phyloP scores from a whole-genome alignment of 1,284 basidiomycete species.

The Malassezia arunalokei region DNA sequence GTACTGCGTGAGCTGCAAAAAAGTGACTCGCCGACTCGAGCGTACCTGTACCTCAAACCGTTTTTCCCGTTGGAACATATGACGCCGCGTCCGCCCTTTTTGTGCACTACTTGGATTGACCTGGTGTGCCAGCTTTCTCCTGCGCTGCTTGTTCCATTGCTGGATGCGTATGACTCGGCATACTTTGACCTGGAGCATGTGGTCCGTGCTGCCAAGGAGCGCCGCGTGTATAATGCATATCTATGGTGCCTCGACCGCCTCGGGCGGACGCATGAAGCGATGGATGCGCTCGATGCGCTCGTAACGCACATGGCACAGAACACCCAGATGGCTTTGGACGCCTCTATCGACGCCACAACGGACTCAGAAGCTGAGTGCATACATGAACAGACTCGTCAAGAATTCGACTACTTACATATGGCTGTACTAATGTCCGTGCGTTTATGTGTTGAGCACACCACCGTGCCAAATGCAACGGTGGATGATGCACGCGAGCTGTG shows the following conservation, averaged over 20 bases:
- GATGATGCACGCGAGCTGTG: constrained; percentile 67
- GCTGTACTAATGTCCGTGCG: constrained; percentile 25
- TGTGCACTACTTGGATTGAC: constrained; percentile 12
- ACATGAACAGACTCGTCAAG: background rate
- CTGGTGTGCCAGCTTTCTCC: constrained; percentile 52
- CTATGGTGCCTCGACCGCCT: constrained; percentile 67
- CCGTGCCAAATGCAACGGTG: constrained; percentile 18
- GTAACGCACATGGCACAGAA: constrained; percentile 25
- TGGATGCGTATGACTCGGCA: constrained; percentile 55
- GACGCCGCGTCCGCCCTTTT: constrained; percentile 14
- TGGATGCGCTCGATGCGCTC: constrained; percentile 25
- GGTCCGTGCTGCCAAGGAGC: constrained; percentile 57
- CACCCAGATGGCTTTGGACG: background rate
- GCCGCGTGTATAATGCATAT: constrained; percentile 61
- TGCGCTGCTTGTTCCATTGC: constrained; percentile 56
- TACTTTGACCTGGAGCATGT: constrained; percentile 57
- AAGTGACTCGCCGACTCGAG: constrained; percentile 51
- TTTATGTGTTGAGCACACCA: constrained; percentile 15
- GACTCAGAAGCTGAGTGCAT: background rate
- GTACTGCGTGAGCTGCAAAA: constrained; percentile 32
- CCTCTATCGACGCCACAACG: background rate
- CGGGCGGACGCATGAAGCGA: constrained; percentile 55
- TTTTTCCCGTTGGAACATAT: constrained; percentile 54
- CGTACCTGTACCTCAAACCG: constrained; percentile 65
- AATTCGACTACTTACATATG: constrained; percentile 1